phyloP scores from a whole-genome alignment of 2,329 filamentous ascomycete genomes.

The Aspergillus sp. region DNA sequence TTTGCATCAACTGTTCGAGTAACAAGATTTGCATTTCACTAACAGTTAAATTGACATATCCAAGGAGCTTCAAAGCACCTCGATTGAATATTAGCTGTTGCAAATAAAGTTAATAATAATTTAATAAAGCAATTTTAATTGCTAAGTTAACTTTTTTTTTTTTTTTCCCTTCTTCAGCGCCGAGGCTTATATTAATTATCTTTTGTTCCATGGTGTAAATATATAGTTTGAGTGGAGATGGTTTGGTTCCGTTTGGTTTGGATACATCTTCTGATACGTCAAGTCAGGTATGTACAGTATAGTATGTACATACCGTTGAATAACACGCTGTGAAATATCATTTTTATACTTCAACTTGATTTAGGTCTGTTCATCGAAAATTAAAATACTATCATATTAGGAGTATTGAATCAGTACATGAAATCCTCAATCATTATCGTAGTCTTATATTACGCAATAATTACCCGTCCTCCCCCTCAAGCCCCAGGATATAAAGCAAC shows the following conservation, averaged over 20 bases:
- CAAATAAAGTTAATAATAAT: not conserved
- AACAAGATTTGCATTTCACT: not conserved
- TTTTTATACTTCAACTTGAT: conserved; percentile 1
- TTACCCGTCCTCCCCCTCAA: not conserved
- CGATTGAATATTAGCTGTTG: not conserved
- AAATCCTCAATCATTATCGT: too few relatives aligned
- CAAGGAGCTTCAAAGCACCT: not conserved
- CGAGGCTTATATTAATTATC: not conserved
- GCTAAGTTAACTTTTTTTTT: too few relatives aligned
- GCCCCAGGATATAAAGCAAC: not conserved
- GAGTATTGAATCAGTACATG: too few relatives aligned
- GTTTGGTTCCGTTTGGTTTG: not conserved
- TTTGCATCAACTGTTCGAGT: not conserved
- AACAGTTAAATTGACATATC: not conserved
- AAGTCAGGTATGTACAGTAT: conserved; percentile 7
- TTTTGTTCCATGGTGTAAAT: not conserved
- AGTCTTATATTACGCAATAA: too few relatives aligned
- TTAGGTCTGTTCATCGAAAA: not conserved
- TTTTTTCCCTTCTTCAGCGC: not conserved
- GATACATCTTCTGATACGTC: not conserved
- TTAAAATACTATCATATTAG: not conserved
- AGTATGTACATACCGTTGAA: conserved; percentile 8
- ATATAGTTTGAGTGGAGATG: not conserved
- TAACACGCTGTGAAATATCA: conserved; percentile 6
- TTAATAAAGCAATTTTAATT: not conserved